Evolutionary conservation across 1,284 basidiomycete genomes (phyloP), one percentile per base, ranked within the genome.

Genomic region (Boletus sp.): DNA sequence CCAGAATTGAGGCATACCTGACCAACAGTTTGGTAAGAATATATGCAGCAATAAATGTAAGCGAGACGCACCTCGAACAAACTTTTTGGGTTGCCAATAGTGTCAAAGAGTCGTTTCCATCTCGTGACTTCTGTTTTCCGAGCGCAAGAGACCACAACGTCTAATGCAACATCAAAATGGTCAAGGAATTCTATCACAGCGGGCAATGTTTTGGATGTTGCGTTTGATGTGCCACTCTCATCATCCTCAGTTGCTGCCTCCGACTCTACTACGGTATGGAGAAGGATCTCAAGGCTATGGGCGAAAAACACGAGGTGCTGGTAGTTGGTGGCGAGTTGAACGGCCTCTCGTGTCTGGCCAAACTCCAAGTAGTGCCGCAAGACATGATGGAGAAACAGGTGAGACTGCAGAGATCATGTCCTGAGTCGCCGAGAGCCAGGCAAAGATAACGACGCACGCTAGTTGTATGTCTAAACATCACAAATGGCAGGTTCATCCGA

Each of bases 91-190:
- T 84, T 86, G 2, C 96, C 96, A 5, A 96, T 94, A 14, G 91
- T 78, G 48, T 82, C 83, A 64, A 99, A 99, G 20, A 99, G 71
- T 50, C 85, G 78, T 29, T 78, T 78, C 96, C 96, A 99, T 39
- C 90, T 73, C 6, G 90, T 86, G 59, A 95, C 82, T 68, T 99
- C 96, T 4, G 94, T 99, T 72, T 99, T 99, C 41, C 96, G 77
- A 8, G 96, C 96, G 62, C 95, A 98, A 6, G 90, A 86, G 8
- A 98, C 95, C 2, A 99, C 91, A 5, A 99, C 94, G 52, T 96
- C 91, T 45, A 98, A 72, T 4, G 88, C 81, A 44, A 82, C 85
- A 50, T 92, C 87, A 64, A 98, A 99, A 65, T 98, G 84, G 63
- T 99, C 95, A 56, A 99, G 71, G 62, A 99, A 99, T 53, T 91